Evolutionary conservation across 2,329 filamentous ascomycete genomes (phyloP), one percentile per base, ranked within the genome.

Genomic region (Diaporthe sp.): DNA sequence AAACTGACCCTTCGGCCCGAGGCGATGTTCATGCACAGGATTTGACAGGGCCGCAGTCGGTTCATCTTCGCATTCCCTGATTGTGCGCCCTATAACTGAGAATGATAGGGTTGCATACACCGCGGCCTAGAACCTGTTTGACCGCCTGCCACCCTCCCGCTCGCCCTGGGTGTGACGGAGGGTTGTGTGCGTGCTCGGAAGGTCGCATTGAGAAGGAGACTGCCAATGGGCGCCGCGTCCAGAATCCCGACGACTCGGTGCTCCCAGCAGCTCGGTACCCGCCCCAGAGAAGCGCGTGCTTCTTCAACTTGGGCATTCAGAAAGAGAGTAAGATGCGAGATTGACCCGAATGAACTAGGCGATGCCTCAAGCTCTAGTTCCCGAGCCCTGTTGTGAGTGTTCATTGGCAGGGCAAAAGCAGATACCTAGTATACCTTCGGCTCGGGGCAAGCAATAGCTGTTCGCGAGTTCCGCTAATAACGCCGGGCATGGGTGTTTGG

Each of bases 401-500:
- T 68, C 31, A 68, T 68, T 68, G 65, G 65, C 13, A 68, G 46
- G 65, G 65, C 46, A 68, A 68, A 39, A 53, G 31, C 46, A 28
- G 12, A 39, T 5, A 39, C 9, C 42, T 25, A n/a, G 22, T 25
- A 61, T 4, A 8, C 22, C 58, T 15, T 5, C 46, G 46, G 31
- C 65, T 68, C 65, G 65, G 65, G 65, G 25, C 65, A 68, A 68
- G 49, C 46, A 53, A 68, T 19, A 68, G 31, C 65, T 68, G 9
- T 53, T 37, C 31, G 19, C 46, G 65, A 53, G 65, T 17, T 53
- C 65, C 31, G 65, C 65, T 39, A 39, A 68, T n/a, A 28, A 39
- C 46, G 65, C 65, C 13, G 12, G 46, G 28, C 46, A 53, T 39
- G 65, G 65, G 31, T 53, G n/a, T 6, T 68, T 34, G 31, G 65